Base-by-base conservation (phyloP, 345 rosid genomes). In the Melastoma malabathricum region DNA sequence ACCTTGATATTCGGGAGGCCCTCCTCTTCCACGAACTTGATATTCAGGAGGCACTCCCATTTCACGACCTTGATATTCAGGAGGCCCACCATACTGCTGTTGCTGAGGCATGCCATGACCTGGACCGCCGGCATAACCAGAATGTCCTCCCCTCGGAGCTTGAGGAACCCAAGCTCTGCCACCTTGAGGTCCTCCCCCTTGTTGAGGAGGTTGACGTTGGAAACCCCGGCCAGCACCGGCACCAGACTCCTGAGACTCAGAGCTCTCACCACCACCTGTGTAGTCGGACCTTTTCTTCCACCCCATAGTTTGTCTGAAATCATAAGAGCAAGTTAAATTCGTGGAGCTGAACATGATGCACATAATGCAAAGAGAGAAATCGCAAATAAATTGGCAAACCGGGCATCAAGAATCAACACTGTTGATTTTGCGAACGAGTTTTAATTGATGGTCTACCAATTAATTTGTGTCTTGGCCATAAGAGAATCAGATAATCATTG, bases 11-110 rank as follows among this genome's bases (percentile, higher is more conserved):
- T 22, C 94, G 34, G 63, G 63, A 43, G 68, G 77, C 38, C 80
- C 88, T 58, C 87, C 86, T 59, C 96, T 69, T 67, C 93, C 97
- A 58, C 97, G 75, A 16, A 77, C 77, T 61, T 82, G 25, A 22
- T 22, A 22, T 22, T 22, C 82, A 50, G 77, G 67, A 34, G 77
- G 77, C 38, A 78, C 88, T 58, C 87, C 86, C 57, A 94, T 69
- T 67, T 89, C 97, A 58, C 97, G 75, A 16, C 79, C 77, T 61
- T 82, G 25, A 22, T 22, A 22, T 1, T 22, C 94, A 43, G 63
- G 63, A 43, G 68, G 60, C 5, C 79, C 84, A 72, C 78, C 79
- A 62, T 68, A 72, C 8, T 60, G 64, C 20, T 68, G 75, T 50
- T 71, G 96, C 5, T 60, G 96, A 8, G 64, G 73, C 52, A 61